Base-by-base conservation (phyloP, 1,284 basidiomycete species). In the Ceratobasidium sp. region DNA sequence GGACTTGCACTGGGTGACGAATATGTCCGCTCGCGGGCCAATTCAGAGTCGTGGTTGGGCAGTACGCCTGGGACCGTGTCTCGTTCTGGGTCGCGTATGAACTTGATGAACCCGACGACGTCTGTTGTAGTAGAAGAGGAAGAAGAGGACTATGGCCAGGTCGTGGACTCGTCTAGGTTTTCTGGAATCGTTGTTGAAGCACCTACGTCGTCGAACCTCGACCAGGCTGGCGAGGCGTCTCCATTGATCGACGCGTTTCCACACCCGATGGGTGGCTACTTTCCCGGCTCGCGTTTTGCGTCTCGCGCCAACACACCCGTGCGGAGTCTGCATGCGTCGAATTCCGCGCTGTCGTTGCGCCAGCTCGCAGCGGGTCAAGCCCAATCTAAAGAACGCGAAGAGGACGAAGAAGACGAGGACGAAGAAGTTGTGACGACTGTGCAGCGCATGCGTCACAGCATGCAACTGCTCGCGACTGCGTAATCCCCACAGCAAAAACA, bases 361-460 rank as follows among this genome's bases (percentile, higher is more conserved):
- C 64, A 67, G 46, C 38, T 67, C 51, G 53, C 64, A 16, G 38
- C 51, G 36, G 53, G 64, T n/a, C 38, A 56, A n/a, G 21, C 23
- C 14, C 21, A 23, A n/a, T 38, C 49, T 18, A 42, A 1, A 21
- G n/a, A 66, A n/a, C 16, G 16, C 42, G 51, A 46, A 30, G 48
- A 67, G 4, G 51, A 51, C 16, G n/a, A 21, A 25, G 64, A 44
- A 51, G 51, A 63, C 46, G 64, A 67, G 49, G 64, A 67, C 40
- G 64, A 67, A 21, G 64, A 67, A 51, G 23, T 67, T 44, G 64
- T 67, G 51, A 67, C 64, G 64, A 67, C 64, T n/a, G 64, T 67
- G 51, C 64, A 67, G 49, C 64, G 64, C 33, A 67, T 67, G 64
- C 64, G 64, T 56, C 51, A 67, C 33, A 67, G 64, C 51, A 67